phyloP scores from a whole-genome alignment of 1,139 yeast species.

The Diutina catenulata region DNA sequence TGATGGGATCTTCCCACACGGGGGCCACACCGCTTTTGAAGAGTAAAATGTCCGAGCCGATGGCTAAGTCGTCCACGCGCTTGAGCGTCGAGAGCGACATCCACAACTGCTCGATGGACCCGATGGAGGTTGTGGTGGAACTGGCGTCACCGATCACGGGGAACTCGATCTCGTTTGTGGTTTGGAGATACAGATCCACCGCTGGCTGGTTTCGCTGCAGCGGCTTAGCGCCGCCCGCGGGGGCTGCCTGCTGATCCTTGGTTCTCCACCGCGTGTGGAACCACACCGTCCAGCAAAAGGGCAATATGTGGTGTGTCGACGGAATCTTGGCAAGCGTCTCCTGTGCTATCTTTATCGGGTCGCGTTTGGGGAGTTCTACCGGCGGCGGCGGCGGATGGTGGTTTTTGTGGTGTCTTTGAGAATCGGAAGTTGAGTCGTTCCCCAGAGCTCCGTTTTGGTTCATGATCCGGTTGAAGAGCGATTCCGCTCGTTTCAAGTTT shows the following conservation, averaged over 20 bases:
- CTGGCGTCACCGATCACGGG: conserved; percentile 10
- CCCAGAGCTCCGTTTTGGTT: conserved; percentile 17
- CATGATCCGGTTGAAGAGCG: conserved; percentile 38
- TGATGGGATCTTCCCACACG: conserved; percentile 62
- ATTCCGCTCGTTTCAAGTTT: conserved; percentile 38
- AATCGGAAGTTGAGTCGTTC: conserved; percentile 5
- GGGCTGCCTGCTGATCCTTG: conserved; percentile 12
- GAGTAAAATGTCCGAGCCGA: conserved; percentile 47
- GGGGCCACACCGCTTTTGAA: conserved; percentile 58
- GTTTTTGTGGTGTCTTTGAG: conserved; percentile 6
- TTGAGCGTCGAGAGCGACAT: conserved; percentile 34
- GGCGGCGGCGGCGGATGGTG: conserved; percentile 12
- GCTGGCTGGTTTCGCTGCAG: conserved; percentile 12
- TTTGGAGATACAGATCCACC: conserved; percentile 30
- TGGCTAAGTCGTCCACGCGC: conserved; percentile 34
- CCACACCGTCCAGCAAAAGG: conserved; percentile 42
- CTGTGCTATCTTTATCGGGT: conserved; percentile 21
- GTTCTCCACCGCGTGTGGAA: conserved; percentile 26
- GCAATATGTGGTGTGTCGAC: conserved; percentile 26
- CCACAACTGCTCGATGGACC: conserved; percentile 57
- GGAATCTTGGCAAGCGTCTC: conserved; percentile 22
- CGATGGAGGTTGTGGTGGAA: conserved; percentile 24
- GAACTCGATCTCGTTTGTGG: conserved; percentile 29
- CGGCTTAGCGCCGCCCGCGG: no score
- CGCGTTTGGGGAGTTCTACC: conserved; percentile 20